Conservation (phyloP, 305 asterid genomes). For the Fraxinus sp. region DNA sequence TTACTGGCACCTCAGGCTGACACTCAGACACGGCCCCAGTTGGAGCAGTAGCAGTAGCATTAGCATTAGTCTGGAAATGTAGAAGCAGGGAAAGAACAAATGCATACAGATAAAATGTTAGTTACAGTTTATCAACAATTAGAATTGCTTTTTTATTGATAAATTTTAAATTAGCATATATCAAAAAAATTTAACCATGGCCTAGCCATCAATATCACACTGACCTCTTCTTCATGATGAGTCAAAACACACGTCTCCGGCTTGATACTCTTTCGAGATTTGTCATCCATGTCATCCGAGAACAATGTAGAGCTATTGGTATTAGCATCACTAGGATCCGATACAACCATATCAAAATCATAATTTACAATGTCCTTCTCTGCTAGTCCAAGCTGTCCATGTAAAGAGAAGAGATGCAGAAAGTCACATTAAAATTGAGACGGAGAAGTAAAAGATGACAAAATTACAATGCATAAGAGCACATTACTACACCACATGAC, state of each 20-base stretch:
- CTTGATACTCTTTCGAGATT: conserved; percentile 47
- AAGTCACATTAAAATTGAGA: conserved; percentile 13
- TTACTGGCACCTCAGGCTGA: conserved; percentile 43
- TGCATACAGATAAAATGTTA: conserved; percentile 21
- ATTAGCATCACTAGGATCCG: conserved; percentile 93
- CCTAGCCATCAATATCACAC: background rate
- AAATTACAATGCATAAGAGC: conserved; percentile 14
- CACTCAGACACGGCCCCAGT: conserved; percentile 32
- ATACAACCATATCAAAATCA: conserved; percentile 70
- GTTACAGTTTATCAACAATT: conserved; percentile 19
- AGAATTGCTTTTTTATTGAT: background rate
- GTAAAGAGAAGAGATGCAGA: conserved; percentile 28
- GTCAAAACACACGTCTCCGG: conserved; percentile 47
- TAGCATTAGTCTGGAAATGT: conserved; percentile 46
- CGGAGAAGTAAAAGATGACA: conserved; percentile 7
- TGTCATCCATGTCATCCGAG: conserved; percentile 91
- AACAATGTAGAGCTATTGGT: conserved; percentile 90
- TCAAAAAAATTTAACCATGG: background rate
- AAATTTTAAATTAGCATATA: background rate
- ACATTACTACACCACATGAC: conserved; percentile 1
- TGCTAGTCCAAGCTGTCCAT: conserved; percentile 86
- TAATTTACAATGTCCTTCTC: conserved; percentile 85
- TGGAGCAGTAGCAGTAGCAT: conserved; percentile 25
- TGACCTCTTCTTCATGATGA: conserved; percentile 73
- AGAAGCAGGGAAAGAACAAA: conserved; percentile 21